A percentile compares a stretch with the other conserved stretches of the same genome.
Conservation (phyloP, 2,329 filamentous ascomycete species). For the Cordyceps tenuipes region DNA sequence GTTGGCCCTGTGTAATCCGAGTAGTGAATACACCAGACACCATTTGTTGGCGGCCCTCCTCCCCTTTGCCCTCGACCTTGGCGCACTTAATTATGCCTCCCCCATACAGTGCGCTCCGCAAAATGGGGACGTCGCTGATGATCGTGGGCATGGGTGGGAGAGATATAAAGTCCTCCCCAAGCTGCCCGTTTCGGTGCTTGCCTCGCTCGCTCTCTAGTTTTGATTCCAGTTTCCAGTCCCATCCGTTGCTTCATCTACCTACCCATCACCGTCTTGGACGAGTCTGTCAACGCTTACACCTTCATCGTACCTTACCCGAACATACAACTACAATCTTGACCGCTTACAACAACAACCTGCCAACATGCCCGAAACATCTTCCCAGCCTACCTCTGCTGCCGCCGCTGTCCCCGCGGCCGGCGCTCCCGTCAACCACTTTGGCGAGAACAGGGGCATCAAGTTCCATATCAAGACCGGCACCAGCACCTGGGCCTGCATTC, state of each 20-base stretch:
- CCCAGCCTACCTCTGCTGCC: constrained; percentile 10
- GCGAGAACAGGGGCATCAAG: constrained; percentile 34
- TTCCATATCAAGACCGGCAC: constrained; percentile 39
- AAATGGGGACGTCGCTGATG: constrained; percentile 1
- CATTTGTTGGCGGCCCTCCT: constrained; percentile 8
- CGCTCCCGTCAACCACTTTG: constrained; percentile 16
- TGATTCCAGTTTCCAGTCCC: not conserved
- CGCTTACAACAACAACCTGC: not conserved
- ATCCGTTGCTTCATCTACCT: not conserved
- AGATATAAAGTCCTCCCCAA: constrained; percentile 4
- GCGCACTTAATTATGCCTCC: not conserved
- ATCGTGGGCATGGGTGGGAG: not conserved
- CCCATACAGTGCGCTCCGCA: constrained; percentile 4
- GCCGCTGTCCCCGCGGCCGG: constrained; percentile 16
- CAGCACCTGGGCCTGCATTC: constrained; percentile 30
- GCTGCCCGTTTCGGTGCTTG: not conserved
- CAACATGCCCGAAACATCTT: constrained; percentile 14
- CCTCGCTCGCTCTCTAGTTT: too few relatives aligned
- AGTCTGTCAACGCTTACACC: constrained; percentile 4
- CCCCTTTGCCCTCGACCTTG: not conserved
- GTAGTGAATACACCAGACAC: constrained; percentile 10
- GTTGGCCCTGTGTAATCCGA: not conserved
- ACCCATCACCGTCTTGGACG: not conserved
- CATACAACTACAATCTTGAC: not conserved
- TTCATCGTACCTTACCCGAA: too few relatives aligned